Conservation (phyloP, 2,329 filamentous ascomycete species). For the Ophiostoma pallidulum region DNA sequence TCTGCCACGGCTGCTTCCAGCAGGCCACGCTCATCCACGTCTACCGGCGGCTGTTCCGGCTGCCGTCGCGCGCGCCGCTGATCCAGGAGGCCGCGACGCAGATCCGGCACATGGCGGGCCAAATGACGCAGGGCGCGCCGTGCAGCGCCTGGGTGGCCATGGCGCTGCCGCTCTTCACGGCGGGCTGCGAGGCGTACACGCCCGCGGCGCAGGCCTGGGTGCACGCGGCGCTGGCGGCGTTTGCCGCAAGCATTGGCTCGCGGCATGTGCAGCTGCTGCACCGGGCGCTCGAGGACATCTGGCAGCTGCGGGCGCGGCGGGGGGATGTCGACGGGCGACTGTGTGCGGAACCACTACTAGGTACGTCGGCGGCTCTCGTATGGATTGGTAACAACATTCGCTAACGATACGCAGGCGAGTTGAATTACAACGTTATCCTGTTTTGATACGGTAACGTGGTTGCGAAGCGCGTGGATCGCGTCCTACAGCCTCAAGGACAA, state of each 20-base stretch:
- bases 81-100: constrained; percentile 8
- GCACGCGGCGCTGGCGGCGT: constrained; percentile 1
- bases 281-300: constrained; percentile 6
- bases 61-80: constrained; percentile 7
- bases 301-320: constrained; percentile 8
- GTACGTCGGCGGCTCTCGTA: neutral
- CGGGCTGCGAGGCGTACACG: constrained; percentile 9
- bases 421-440: constrained; percentile 10
- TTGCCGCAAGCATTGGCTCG: constrained; percentile 9
- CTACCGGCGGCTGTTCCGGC: constrained; percentile 12
- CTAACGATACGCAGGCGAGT: neutral
- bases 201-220: constrained; percentile 11
- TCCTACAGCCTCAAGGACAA: too few species aligned
- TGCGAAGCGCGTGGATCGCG: too few species aligned
- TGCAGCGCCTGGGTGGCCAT: constrained; percentile 12
- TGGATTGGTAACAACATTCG: too few species aligned
- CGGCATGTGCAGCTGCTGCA: constrained; percentile 6
- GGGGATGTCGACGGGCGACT: constrained; percentile 3
- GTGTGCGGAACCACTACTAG: constrained; percentile 2
- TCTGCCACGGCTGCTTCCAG: constrained; percentile 13
- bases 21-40: constrained; percentile 14
- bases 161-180: constrained; percentile 13
- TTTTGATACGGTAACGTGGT: neutral
- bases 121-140: constrained; percentile 11
- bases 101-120: constrained; percentile 5